Conservation (phyloP, 768 basidiomycete genomes). For the Pulveroboletus ravenelii region DNA sequence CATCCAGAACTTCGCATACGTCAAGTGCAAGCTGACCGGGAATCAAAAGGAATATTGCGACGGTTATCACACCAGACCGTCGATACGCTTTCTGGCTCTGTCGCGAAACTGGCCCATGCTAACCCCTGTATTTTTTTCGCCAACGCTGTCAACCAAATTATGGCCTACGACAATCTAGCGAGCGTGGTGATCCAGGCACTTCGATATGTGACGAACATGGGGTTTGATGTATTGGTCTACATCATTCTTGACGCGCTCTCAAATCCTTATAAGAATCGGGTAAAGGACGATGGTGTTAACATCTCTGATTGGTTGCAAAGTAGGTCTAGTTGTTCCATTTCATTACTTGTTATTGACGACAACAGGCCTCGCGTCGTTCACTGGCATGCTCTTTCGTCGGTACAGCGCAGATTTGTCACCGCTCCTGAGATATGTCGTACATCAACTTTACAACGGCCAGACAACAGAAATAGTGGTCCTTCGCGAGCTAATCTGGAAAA, state of each 20-base stretch:
- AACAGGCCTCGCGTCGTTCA: conserved; percentile 86
- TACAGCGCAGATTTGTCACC: conserved; percentile 82
- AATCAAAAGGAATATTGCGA: conserved; percentile 84
- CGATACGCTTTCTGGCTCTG: conserved; percentile 77
- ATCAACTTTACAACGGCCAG: conserved; percentile 80
- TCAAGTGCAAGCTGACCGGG: conserved; percentile 76
- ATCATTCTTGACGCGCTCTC: conserved; percentile 83
- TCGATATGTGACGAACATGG: conserved; percentile 86
- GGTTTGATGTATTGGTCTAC: conserved; percentile 90
- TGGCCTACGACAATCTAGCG: conserved; percentile 93
- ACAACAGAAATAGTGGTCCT: conserved; percentile 87
- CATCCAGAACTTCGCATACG: conserved; percentile 80
- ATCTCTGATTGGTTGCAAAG: conserved; percentile 90
- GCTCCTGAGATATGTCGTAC: conserved; percentile 84
- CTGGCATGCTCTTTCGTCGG: conserved; percentile 84
- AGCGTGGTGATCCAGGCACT: conserved; percentile 85
- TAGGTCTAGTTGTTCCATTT: conserved; percentile 40
- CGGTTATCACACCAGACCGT: conserved; percentile 82
- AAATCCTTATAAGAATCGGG: conserved; percentile 71
- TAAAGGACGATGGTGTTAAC: conserved; percentile 91
- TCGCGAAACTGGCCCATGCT: conserved; percentile 91
- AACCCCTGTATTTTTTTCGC: conserved; percentile 91
- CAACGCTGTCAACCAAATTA: conserved; percentile 88
- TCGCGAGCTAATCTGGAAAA: conserved; percentile 90
- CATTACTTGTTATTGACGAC: conserved; percentile 17